Evolutionary conservation across 805 yeast genomes (phyloP), one percentile per base, ranked within the genome.

Genomic region (Ogataea siamensis): DNA sequence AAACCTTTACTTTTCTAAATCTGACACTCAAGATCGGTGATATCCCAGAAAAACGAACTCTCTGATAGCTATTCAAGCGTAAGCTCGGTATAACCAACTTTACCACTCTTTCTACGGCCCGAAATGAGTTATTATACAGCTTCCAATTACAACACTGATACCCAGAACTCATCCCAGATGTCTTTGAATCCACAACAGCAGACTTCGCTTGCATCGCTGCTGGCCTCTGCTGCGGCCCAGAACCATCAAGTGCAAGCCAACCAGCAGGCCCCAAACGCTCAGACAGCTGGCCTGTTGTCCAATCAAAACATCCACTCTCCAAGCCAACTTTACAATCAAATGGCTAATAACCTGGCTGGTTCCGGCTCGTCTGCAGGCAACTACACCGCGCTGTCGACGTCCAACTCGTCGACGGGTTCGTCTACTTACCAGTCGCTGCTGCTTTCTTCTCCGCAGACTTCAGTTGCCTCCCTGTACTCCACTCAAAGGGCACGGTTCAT

Each of bases 401-500:
- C 53, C 2, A 29, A 49, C 6, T 46, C 55, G n/a, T 48, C 53
- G 7, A 40, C 49, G 12, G 36, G 42, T 13, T 44, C 55, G 7
- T 45, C 54, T 9, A 43, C 40, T 14, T 55, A 54, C 35, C 55
- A 50, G 34, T 51, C 57, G 11, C 32, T 53, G 40, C 41, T 51
- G 11, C 38, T 46, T 16, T 53, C 57, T 12, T 54, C 58, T 2
- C 58, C 59, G 10, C 54, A 54, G 35, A 47, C 53, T 13, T 53
- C 59, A 10, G 35, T 47, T 8, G 47, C 54, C 10, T 53, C 58
- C 7, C 31, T 56, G 13, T 53, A 52, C 33, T 51, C 59, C 13
- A 38, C 48, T 8, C 53, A 48, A 20, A 60, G 82, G 28, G 73
- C 78, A 27, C 64, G 80, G 47, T 74, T 76, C 52, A 73, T 74